A percentile compares a stretch with the other conserved stretches of the same genome.
These are phyloP conservation scores for Fusarium beomiforme DNA, from an alignment of 2,329 filamentous ascomycete genomes.

Conservation along the genomic window DNA sequence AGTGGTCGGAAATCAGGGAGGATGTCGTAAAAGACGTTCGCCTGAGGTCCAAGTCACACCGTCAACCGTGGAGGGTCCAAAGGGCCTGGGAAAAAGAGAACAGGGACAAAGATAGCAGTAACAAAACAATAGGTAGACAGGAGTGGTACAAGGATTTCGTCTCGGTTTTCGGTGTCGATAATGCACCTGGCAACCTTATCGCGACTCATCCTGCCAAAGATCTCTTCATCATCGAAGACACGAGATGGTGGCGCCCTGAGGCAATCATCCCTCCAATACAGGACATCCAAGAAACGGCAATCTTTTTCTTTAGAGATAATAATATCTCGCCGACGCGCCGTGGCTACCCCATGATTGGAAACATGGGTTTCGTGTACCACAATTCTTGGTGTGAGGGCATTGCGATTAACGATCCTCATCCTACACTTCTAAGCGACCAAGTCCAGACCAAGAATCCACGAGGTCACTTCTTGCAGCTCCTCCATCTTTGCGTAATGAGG, in stretches of 20 bases:
- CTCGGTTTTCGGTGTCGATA: not conserved
- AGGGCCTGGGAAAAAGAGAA: not conserved
- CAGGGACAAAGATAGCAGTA: not conserved
- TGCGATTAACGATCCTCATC: not conserved
- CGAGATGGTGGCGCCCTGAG: not conserved
- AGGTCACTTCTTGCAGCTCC: not conserved
- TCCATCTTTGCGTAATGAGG: not conserved
- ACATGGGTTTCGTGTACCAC: not conserved
- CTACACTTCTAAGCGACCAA: not conserved
- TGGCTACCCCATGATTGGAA: not conserved
- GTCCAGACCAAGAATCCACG: not conserved
- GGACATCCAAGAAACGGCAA: too few relatives aligned
- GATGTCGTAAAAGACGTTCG: not conserved
- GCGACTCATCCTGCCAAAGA: not conserved
- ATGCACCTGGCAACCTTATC: not conserved
- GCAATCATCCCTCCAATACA: too few relatives aligned
- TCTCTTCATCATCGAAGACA: not conserved
- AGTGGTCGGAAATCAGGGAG: not conserved
- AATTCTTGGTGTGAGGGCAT: not conserved
- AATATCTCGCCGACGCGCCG: not conserved
- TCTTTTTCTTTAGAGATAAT: not conserved
- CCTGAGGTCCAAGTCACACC: accelerated
- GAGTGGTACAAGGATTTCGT: not conserved
- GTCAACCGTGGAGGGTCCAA: not conserved
- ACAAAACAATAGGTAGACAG: accelerated